Base-by-base conservation (phyloP, 768 basidiomycete genomes). In the Clathrus columnatus region DNA sequence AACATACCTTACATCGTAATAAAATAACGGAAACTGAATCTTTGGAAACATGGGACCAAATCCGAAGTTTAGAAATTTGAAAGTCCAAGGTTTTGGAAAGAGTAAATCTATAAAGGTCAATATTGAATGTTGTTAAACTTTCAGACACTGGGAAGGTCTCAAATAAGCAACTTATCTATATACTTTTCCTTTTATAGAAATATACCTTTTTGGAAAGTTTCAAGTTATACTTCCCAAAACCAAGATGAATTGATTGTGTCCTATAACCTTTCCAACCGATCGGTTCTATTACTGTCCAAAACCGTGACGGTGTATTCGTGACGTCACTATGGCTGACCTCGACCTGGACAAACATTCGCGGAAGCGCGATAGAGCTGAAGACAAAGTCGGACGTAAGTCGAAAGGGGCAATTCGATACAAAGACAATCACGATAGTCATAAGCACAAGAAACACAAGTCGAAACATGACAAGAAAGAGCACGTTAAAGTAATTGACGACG, bases 291-390 rank as follows among this genome's bases (percentile, higher is more conserved):
- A 32, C 10, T 4, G 36, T 11, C n/a, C 36, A 36, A 32, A 3
- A 14, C 14, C n/a, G 36, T 36, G 36, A 36, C 36, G n/a, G 7
- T 36, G 11, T n/a, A 11, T 36, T 36, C 36, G 51, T 53, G 51
- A 53, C 51, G 41, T 53, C 51, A 53, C 43, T 43, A 53, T 53
- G 51, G 36, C 51, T 53, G 20, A 43, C 41, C 24, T 30, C 41
- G 41, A 29, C 30, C 4, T 5, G 26, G 36, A 53, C 51, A 45
- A 53, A 21, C 51, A 53, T 26, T 53, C 51, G 42, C 41, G 36
- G n/a, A 53, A 53, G 27, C 42, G 23, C 24, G 51, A 6, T 6
- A 21, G 42, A 17, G 17, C 23, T 28, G 30, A 44, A 24, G 42
- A 36, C 7, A 23, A 50, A 6, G 26, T 14, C 17, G 48, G 16